phyloP scores from a whole-genome alignment of 441 rosid genomes.

The Erodium texanum region DNA sequence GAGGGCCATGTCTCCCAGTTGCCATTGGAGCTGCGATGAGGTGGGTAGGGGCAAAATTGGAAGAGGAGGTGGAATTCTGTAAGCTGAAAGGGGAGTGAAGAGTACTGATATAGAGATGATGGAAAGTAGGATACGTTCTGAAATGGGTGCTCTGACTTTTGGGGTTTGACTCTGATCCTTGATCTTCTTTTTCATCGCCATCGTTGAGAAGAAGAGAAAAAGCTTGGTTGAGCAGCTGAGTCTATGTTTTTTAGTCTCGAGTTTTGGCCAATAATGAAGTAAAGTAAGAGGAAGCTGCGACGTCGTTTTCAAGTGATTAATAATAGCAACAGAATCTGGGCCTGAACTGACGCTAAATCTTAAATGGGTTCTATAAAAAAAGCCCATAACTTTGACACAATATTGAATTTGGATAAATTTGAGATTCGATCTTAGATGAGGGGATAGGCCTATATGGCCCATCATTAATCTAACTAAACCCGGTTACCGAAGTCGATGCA shows the following conservation, averaged over 20 bases:
- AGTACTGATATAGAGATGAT: constrained; percentile 12
- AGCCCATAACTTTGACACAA: not conserved
- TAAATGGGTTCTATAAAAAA: not conserved
- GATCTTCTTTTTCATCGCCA: constrained; percentile 4
- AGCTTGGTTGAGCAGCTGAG: not conserved
- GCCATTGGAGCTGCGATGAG: constrained; percentile 75
- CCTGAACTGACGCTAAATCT: not conserved
- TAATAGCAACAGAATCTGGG: not conserved
- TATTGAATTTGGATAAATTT: too few relatives aligned
- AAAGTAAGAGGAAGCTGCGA: not conserved
- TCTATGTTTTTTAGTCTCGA: too few relatives aligned
- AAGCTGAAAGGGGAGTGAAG: constrained; percentile 24
- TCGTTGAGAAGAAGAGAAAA: not conserved
- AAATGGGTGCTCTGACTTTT: not conserved
- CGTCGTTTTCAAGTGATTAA: not conserved
- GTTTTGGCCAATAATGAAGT: not conserved
- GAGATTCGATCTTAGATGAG: too few relatives aligned
- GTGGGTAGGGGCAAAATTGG: constrained; percentile 77
- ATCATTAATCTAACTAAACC: too few relatives aligned
- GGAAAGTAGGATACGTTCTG: constrained; percentile 11
- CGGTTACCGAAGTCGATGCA: too few relatives aligned
- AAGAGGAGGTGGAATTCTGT: constrained; percentile 50
- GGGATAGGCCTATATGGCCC: too few relatives aligned
- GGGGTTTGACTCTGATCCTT: not conserved
- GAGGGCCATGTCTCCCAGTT: constrained; percentile 53